Evolutionary conservation across 371 early-diverging fungal species (phyloP).

Genomic region (Batkoa obscura): DNA sequence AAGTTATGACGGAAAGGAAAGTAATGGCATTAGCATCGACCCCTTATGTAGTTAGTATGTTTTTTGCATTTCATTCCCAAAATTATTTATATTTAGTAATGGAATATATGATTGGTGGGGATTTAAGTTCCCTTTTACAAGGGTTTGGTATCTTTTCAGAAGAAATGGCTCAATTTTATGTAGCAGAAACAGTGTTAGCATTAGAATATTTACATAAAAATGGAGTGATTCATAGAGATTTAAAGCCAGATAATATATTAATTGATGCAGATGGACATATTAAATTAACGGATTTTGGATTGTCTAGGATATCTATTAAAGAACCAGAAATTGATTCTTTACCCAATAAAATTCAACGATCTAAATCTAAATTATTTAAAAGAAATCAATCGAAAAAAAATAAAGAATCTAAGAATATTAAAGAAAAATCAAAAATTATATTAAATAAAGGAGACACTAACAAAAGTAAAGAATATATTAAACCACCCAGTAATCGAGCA

Average conservation of each 20-base stretch:
- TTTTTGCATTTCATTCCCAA: constrained; percentile 80
- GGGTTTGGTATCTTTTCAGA: constrained; percentile 67
- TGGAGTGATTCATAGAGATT: constrained; percentile 67
- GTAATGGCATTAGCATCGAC: constrained; percentile 66
- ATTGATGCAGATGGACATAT: constrained; percentile 61
- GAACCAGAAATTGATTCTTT: background rate
- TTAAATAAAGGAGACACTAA: background rate
- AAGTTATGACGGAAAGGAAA: constrained; percentile 74
- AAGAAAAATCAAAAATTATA: background rate
- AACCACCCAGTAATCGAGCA: background rate
- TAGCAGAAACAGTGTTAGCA: constrained; percentile 84
- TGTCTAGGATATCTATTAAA: constrained; percentile 49
- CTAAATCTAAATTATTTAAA: constrained; percentile 28
- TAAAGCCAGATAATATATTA: constrained; percentile 67
- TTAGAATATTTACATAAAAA: constrained; percentile 77
- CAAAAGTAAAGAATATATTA: background rate
- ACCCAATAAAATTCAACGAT: background rate
- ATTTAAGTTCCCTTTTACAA: constrained; percentile 82
- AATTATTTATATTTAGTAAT: constrained; percentile 85
- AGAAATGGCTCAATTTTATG: constrained; percentile 79
- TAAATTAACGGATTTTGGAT: constrained; percentile 83
- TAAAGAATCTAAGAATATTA: background rate
- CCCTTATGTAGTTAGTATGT: constrained; percentile 85
- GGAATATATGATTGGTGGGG: constrained; percentile 94
- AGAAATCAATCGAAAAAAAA: constrained; percentile 22